Conservation (phyloP, 164 flowering plant species). For the Cinnamomum micranthum region DNA sequence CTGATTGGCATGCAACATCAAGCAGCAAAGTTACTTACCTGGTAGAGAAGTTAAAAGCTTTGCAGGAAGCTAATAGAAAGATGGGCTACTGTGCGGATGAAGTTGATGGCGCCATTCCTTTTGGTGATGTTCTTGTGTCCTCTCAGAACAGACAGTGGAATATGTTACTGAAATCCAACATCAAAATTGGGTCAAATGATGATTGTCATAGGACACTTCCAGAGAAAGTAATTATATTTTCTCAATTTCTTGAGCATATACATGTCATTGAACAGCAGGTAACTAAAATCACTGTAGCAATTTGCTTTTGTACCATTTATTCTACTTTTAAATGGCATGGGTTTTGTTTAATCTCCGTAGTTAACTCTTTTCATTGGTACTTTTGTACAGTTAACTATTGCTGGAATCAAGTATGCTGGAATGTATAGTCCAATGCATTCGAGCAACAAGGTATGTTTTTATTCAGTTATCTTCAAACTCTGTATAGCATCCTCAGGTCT, state of each 20-base stretch:
- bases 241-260: slow-evolving; percentile 98
- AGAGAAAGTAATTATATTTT: slow-evolving; percentile 88
- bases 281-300: slow-evolving; percentile 4
- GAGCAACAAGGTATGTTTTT: slow-evolving; percentile 57
- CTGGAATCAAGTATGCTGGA: slow-evolving; percentile 73
- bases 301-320: slow-evolving; percentile 4
- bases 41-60: slow-evolving; percentile 50
- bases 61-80: slow-evolving; percentile 47
- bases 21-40: slow-evolving; percentile 94
- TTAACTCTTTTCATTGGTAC: not conserved
- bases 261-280: slow-evolving; percentile 98
- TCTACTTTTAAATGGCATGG: not conserved
- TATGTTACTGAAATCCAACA: slow-evolving; percentile 12
- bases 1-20: slow-evolving; percentile 98
- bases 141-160: slow-evolving; percentile 17
- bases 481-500: not conserved
- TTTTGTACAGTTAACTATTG: slow-evolving; percentile 49
- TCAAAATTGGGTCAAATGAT: slow-evolving; percentile 12
- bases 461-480: not conserved
- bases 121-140: slow-evolving; percentile 16
- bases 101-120: slow-evolving; percentile 5
- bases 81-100: slow-evolving; percentile 19
- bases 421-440: slow-evolving; percentile 98
- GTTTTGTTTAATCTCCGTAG: not conserved
- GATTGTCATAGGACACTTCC: slow-evolving; percentile 14